Evolutionary conservation across 768 basidiomycete species (phyloP).

Genomic region (Lactifluus subvellereus): DNA sequence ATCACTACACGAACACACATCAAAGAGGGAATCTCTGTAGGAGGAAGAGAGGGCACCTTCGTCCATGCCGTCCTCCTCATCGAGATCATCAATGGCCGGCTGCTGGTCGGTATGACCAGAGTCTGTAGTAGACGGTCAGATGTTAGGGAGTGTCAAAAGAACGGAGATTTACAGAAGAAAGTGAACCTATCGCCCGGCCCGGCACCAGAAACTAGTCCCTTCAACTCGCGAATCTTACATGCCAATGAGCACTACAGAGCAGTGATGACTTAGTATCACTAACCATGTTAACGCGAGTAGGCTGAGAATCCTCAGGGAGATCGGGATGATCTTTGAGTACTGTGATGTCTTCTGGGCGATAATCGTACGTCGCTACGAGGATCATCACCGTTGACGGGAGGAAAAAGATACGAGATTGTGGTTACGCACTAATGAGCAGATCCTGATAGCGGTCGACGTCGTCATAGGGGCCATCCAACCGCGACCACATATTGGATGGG

Average conservation of each 20-base stretch:
- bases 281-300: neutral
- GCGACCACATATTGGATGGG: too few species aligned
- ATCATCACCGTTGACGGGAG: neutral
- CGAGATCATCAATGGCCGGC: neutral
- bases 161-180: slow-evolving; percentile 7
- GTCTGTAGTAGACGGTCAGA: slow-evolving; percentile 10
- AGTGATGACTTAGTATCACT: neutral
- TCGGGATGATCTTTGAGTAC: neutral
- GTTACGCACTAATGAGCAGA: neutral
- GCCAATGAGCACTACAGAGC: neutral
- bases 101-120: slow-evolving; percentile 29
- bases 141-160: neutral
- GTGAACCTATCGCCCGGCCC: slow-evolving; percentile 24
- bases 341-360: neutral
- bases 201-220: neutral
- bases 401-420: neutral
- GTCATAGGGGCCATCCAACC: neutral
- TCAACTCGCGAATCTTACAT: neutral
- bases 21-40: neutral
- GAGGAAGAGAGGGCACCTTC: slow-evolving; percentile 19
- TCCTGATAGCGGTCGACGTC: neutral
- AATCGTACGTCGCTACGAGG: neutral
- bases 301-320: neutral
- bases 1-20: neutral
- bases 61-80: slow-evolving; percentile 25